These are phyloP conservation scores for Colletotrichum liaoningense DNA, from an alignment of 2,329 filamentous ascomycete genomes.

Conservation along the genomic window DNA sequence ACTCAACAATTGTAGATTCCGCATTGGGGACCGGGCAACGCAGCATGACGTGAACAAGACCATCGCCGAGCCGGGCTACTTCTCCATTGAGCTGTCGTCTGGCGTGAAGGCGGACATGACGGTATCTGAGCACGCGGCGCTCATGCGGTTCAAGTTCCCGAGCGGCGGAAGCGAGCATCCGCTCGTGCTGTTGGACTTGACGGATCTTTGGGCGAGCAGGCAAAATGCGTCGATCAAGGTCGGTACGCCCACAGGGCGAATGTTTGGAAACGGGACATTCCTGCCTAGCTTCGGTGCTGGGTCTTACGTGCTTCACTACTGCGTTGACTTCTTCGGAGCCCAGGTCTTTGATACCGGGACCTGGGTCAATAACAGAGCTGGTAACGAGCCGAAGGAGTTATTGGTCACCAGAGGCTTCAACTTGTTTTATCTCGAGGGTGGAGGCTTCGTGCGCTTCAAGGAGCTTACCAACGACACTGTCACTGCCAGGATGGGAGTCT, in stretches of 20 bases:
- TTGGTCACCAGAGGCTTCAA: slow-evolving; percentile 54
- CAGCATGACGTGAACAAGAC: slow-evolving; percentile 51
- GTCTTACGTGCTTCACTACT: slow-evolving; percentile 68
- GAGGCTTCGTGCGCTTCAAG: slow-evolving; percentile 68
- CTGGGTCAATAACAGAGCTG: slow-evolving; percentile 53
- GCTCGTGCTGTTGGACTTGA: slow-evolving; percentile 68
- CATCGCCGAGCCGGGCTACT: slow-evolving; percentile 65
- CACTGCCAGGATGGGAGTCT: slow-evolving; percentile 70
- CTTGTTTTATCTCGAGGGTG: slow-evolving; percentile 55
- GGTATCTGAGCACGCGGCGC: slow-evolving; percentile 67
- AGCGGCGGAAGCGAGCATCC: slow-evolving; percentile 48
- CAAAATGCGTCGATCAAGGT: slow-evolving; percentile 60
- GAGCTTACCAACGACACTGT: slow-evolving; percentile 57
- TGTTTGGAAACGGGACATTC: slow-evolving; percentile 69
- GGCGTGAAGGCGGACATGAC: slow-evolving; percentile 70
- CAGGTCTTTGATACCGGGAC: slow-evolving; percentile 48
- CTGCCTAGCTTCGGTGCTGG: slow-evolving; percentile 71
- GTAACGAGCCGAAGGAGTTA: slow-evolving; percentile 50
- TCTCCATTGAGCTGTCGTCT: slow-evolving; percentile 65
- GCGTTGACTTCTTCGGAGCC: slow-evolving; percentile 67
- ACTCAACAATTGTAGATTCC: slow-evolving; percentile 67
- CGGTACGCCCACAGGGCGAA: slow-evolving; percentile 60
- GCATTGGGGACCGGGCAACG: slow-evolving; percentile 57
- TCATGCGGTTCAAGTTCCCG: slow-evolving; percentile 72
- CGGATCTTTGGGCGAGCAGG: slow-evolving; percentile 62